Base-by-base conservation (phyloP, 495 filamentous ascomycete genomes). In the Daldinia concentrica region DNA sequence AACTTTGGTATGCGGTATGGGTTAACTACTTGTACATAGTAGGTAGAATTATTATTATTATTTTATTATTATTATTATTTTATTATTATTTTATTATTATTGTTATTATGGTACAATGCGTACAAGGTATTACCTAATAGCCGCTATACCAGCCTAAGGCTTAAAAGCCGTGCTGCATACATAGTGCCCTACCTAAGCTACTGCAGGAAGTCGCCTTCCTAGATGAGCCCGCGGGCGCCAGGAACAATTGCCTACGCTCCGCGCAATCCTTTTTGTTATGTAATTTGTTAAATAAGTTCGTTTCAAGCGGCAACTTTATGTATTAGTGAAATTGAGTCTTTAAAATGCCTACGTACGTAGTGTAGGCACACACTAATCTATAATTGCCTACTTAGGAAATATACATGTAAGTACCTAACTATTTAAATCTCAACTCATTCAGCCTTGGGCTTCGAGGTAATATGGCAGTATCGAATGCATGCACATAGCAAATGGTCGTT, bases 261-360 rank as follows among this genome's bases (percentile, higher is more conserved):
- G 43, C 63, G 54, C 45, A 52, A 64, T 72, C 69, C 69, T 64
- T 72, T 60, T 48, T 48, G 43, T 12, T 5, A n/a, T n/a, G n/a
- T n/a, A 22, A 48, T 3, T 22, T 45, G 48, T 60, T 45, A 55
- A 72, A 68, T 68, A 72, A 72, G 59, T 63, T 57, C 68, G 64
- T 72, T 72, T 72, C 64, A 67, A 63, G 64, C 37, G 15, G 2
- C 32, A 17, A 19, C 3, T 19, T 34, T 32, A 14, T 9, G 27
- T 34, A 7, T 56, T 32, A 29, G 30, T 34, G 29, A 56, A 34
- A 52, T 52, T 52, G 50, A 26, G 9, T 15, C 6, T 54, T 54
- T 30, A 9, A 52, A 8, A 6, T 29, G 15, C 11, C 4, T 51
- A 51, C 17, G 22, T 51, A 51, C 22, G 32, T 11, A 32, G 0